Evolutionary conservation across 2,329 filamentous ascomycete species (phyloP).

Genomic region (Hypoxylon sp.): DNA sequence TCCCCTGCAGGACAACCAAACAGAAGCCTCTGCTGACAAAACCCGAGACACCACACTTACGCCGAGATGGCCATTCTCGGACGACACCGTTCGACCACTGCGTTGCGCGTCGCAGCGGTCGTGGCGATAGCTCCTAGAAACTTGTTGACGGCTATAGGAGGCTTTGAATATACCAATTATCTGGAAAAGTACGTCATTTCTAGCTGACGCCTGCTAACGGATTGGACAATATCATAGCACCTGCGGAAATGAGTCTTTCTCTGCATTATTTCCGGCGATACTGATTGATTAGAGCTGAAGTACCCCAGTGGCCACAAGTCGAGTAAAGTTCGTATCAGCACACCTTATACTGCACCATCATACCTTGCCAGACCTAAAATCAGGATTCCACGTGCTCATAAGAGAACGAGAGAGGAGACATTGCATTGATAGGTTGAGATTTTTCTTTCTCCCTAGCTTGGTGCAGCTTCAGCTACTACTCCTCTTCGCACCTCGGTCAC

Average conservation of each 20-base stretch:
- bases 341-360: too few relatives aligned
- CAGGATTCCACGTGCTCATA: too few relatives aligned
- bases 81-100: neutral
- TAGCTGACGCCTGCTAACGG: neutral
- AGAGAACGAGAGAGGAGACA: too few relatives aligned
- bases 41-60: constrained; percentile 3
- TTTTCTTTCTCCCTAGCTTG: too few relatives aligned
- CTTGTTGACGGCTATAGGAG: neutral
- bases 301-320: too few relatives aligned
- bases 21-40: constrained; percentile 28
- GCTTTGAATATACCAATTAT: neutral
- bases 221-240: neutral
- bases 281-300: too few relatives aligned
- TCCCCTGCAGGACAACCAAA: neutral
- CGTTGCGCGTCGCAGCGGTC: neutral
- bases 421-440: too few relatives aligned
- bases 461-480: constrained; percentile 1
- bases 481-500: neutral
- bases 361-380: too few relatives aligned
- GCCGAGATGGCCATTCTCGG: neutral
- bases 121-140: neutral
- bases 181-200: neutral
- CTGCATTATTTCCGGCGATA: neutral
- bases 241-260: neutral
- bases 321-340: too few relatives aligned